Evolutionary conservation across 768 basidiomycete genomes (phyloP).

Genomic region (Naganishia vaughanmartiniae): DNA sequence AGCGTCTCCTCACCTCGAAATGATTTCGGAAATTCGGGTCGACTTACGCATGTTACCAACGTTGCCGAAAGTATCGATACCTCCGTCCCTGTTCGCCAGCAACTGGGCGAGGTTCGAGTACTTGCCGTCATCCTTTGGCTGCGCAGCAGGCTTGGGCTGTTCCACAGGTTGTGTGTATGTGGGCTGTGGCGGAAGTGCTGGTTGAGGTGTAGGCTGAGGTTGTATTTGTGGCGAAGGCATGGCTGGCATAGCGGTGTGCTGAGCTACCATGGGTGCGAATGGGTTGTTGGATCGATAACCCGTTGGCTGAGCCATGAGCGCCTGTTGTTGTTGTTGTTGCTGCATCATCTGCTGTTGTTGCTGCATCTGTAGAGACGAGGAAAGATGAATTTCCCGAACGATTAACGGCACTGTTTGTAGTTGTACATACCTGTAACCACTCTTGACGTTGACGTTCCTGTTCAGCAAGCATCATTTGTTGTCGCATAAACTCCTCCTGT

Average conservation of each 20-base stretch:
- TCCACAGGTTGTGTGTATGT: slow-evolving; percentile 55
- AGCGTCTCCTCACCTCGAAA: slow-evolving; percentile 61
- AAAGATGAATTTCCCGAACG: slow-evolving; percentile 43
- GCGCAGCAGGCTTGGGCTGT: slow-evolving; percentile 44
- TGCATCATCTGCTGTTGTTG: slow-evolving; percentile 42
- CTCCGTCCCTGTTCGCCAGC: slow-evolving; percentile 82
- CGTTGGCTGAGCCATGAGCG: slow-evolving; percentile 52
- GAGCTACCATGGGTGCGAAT: slow-evolving; percentile 62
- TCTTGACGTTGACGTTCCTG: slow-evolving; percentile 53
- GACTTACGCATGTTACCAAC: slow-evolving; percentile 65
- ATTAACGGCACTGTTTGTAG: neutral
- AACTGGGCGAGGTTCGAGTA: slow-evolving; percentile 72
- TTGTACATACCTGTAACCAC: slow-evolving; percentile 43
- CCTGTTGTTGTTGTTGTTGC: slow-evolving; percentile 44
- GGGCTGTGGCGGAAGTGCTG: slow-evolving; percentile 51
- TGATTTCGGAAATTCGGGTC: slow-evolving; percentile 57
- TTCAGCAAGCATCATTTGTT: slow-evolving; percentile 54
- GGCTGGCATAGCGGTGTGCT: slow-evolving; percentile 32
- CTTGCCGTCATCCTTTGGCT: slow-evolving; percentile 61
- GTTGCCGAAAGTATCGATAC: slow-evolving; percentile 95
- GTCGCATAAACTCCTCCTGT: slow-evolving; percentile 54
- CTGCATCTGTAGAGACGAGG: slow-evolving; percentile 41
- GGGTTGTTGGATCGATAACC: slow-evolving; percentile 84
- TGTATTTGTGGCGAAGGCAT: slow-evolving; percentile 38
- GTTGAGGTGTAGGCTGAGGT: slow-evolving; percentile 41